Evolutionary conservation across 2,329 filamentous ascomycete genomes (phyloP).

Genomic region (Apiospora phragmitis): DNA sequence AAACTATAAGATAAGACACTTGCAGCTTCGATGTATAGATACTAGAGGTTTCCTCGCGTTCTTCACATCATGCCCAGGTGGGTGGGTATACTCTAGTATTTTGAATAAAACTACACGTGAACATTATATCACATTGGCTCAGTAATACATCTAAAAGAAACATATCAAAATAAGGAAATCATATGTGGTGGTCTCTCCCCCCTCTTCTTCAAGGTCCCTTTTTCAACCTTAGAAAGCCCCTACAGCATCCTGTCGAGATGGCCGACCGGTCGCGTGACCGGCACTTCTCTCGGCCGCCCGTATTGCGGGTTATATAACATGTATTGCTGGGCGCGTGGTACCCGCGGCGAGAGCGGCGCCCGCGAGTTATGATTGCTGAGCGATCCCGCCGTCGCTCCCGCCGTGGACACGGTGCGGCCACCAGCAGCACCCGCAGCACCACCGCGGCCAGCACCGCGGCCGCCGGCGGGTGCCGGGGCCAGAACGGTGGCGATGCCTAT

Average conservation of each 20-base stretch:
- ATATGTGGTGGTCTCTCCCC: neutral
- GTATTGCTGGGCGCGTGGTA: constrained; percentile 29
- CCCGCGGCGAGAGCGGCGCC: constrained; percentile 15
- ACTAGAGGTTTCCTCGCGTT: neutral
- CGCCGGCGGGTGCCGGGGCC: neutral
- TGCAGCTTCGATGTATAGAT: neutral
- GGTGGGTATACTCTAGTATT: neutral
- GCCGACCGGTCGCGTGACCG: constrained; percentile 1
- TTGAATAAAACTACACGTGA: neutral
- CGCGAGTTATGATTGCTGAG: neutral
- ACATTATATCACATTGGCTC: neutral
- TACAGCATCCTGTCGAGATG: constrained; percentile 12
- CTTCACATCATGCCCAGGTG: neutral
- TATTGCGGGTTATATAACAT: constrained; percentile 28
- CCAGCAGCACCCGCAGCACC: neutral
- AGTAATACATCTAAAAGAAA: neutral
- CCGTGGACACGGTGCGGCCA: constrained; percentile 15
- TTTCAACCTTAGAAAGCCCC: neutral
- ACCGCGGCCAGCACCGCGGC: neutral
- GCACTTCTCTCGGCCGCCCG: constrained; percentile 18
- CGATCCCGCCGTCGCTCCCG: constrained; percentile 16
- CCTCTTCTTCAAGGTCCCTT: neutral
- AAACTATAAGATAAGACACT: neutral
- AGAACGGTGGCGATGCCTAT: constrained; percentile 16
- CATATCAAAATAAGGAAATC: neutral